These are phyloP conservation scores for Solanum pennellii DNA, from an alignment of 257 asterid genomes.

Conservation along the genomic window DNA sequence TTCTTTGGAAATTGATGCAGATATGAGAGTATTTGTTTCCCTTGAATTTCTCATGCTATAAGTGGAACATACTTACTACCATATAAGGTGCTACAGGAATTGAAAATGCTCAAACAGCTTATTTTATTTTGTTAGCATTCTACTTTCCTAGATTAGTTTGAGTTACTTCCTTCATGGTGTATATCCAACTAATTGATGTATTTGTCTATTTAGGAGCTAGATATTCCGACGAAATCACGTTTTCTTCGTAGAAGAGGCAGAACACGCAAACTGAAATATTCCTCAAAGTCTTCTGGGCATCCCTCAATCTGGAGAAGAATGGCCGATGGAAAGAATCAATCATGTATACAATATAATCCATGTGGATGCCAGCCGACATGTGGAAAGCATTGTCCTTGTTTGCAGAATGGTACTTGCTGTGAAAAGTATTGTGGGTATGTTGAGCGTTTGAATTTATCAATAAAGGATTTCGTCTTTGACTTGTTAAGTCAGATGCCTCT, in stretches of 20 bases:
- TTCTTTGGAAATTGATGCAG: background rate
- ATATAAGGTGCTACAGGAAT: background rate
- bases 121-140: background rate
- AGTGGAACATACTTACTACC: background rate
- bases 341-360: constrained; percentile 61
- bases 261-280: constrained; percentile 78
- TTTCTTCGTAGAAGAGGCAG: constrained; percentile 86
- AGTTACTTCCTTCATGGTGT: background rate
- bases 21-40: background rate
- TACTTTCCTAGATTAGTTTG: background rate
- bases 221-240: constrained; percentile 59
- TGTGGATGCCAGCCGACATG: constrained; percentile 73
- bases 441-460: background rate
- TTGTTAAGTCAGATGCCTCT: background rate
- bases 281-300: constrained; percentile 95
- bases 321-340: constrained; percentile 74
- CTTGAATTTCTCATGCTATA: background rate
- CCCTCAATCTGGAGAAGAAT: constrained; percentile 95
- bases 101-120: background rate
- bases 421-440: constrained; percentile 90
- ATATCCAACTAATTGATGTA: background rate
- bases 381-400: constrained; percentile 91
- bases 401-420: constrained; percentile 62
- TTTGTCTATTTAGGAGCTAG: constrained; percentile 35
- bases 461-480: background rate